phyloP scores from a whole-genome alignment of 805 yeast species.

The Metschnikowia colocasiae region DNA sequence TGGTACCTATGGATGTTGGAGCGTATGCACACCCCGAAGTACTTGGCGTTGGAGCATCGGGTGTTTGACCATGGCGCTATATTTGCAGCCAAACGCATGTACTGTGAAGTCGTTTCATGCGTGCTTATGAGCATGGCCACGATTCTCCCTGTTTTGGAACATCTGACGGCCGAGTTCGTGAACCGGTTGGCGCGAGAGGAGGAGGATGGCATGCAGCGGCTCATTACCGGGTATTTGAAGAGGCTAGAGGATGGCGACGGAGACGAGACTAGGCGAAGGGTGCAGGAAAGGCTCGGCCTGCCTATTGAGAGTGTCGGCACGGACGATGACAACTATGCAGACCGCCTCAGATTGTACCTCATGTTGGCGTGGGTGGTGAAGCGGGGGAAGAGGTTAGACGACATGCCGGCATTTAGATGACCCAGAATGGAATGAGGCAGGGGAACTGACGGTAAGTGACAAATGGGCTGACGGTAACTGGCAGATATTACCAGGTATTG shows the following conservation, averaged over 20 bases:
- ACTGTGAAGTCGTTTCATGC: background rate
- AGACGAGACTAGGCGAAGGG: background rate
- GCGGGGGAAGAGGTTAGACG: background rate
- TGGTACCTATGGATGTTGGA: conserved; percentile 1
- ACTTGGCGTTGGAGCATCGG: conserved; percentile 6
- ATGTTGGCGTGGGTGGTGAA: conserved; percentile 1
- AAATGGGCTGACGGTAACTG: too few relatives aligned
- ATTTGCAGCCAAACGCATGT: conserved; percentile 2
- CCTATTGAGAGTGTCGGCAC: background rate
- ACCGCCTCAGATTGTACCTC: background rate
- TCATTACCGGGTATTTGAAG: background rate
- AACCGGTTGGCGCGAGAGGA: background rate
- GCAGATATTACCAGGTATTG: too few relatives aligned
- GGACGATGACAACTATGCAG: background rate
- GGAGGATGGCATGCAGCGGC: background rate
- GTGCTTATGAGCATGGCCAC: conserved; percentile 1
- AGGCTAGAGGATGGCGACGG: background rate
- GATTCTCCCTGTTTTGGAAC: background rate
- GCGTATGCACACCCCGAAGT: conserved; percentile 7
- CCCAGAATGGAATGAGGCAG: too few relatives aligned
- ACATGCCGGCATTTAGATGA: background rate
- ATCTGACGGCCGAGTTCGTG: background rate
- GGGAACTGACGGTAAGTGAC: too few relatives aligned
- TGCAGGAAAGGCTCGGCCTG: background rate
- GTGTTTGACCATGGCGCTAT: background rate